Conservation (phyloP, 176 grass and related monocot genomes). For the Guadua angustifolia region DNA sequence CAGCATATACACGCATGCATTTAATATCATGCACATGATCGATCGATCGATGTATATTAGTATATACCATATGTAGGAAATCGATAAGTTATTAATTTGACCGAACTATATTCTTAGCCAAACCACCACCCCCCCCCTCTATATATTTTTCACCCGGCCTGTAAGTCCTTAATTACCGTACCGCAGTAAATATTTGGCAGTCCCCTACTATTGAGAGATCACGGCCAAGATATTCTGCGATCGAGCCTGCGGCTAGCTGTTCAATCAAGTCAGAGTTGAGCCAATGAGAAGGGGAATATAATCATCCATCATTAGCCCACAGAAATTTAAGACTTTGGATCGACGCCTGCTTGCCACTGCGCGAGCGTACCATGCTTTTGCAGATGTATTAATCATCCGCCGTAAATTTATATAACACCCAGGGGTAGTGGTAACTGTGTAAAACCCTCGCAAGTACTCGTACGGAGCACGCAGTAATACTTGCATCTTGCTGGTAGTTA, state of each 20-base stretch:
- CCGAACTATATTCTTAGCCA: not conserved
- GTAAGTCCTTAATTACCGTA: not conserved
- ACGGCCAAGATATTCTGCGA: constrained; percentile 35
- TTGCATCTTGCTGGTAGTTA: not conserved
- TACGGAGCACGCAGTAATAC: not conserved
- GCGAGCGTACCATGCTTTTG: not conserved
- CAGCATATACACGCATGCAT: not conserved
- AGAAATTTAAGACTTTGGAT: not conserved
- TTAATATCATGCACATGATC: not conserved
- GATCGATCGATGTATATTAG: not conserved
- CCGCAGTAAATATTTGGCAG: constrained; percentile 1
- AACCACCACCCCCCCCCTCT: no score
- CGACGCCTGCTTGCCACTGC: not conserved
- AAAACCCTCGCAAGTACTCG: not conserved
- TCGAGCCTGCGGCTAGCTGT: not conserved
- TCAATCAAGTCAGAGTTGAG: not conserved
- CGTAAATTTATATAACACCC: not conserved
- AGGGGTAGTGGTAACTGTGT: not conserved
- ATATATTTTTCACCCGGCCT: not conserved
- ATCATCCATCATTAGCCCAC: not conserved
- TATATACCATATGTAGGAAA: not conserved
- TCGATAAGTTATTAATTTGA: not conserved
- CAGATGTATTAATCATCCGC: not conserved
- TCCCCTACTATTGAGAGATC: constrained; percentile 31
- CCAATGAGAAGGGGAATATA: constrained; percentile 6